phyloP scores from a whole-genome alignment of 768 basidiomycete genomes.

The Multifurca ochricompacta region DNA sequence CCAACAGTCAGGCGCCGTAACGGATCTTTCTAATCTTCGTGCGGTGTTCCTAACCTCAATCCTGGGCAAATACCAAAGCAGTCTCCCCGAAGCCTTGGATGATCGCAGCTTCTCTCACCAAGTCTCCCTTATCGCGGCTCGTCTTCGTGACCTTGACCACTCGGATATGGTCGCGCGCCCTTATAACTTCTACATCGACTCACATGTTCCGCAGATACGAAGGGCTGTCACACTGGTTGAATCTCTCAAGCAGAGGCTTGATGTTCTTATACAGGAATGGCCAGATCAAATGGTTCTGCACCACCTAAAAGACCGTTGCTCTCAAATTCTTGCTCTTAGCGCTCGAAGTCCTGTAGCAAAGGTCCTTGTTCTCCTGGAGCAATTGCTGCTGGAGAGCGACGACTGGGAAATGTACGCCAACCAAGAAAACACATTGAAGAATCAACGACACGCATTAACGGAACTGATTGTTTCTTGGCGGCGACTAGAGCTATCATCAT shows the following conservation, averaged over 20 bases:
- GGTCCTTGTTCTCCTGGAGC: slow-evolving; percentile 75
- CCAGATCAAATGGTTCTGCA: slow-evolving; percentile 98
- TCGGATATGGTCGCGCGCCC: slow-evolving; percentile 21
- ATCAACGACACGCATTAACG: slow-evolving; percentile 57
- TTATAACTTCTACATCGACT: slow-evolving; percentile 75
- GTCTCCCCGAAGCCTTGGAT: slow-evolving; percentile 36
- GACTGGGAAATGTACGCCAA: slow-evolving; percentile 99
- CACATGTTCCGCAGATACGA: slow-evolving; percentile 64
- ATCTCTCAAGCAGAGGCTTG: slow-evolving; percentile 46
- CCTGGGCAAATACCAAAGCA: slow-evolving; percentile 7
- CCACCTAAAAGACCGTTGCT: slow-evolving; percentile 67
- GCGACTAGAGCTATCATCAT: slow-evolving; percentile 79
- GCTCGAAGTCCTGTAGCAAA: slow-evolving; percentile 72
- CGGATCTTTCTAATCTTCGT: slow-evolving; percentile 15
- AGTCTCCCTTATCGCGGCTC: slow-evolving; percentile 40
- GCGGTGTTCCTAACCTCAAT: slow-evolving; percentile 14
- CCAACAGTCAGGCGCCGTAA: slow-evolving; percentile 29
- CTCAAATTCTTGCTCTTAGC: slow-evolving; percentile 51
- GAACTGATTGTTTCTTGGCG: slow-evolving; percentile 83
- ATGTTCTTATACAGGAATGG: slow-evolving; percentile 65
- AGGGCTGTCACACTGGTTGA: slow-evolving; percentile 49
- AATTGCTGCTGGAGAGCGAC: slow-evolving; percentile 75
- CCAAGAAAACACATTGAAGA: slow-evolving; percentile 71
- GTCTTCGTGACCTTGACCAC: slow-evolving; percentile 30
- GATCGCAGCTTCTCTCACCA: slow-evolving; percentile 42